Percentiles rank a stretch among this genome's conserved stretches.
Conservation (phyloP, 768 basidiomycete genomes). For the Rhizopogon vesiculosus region DNA sequence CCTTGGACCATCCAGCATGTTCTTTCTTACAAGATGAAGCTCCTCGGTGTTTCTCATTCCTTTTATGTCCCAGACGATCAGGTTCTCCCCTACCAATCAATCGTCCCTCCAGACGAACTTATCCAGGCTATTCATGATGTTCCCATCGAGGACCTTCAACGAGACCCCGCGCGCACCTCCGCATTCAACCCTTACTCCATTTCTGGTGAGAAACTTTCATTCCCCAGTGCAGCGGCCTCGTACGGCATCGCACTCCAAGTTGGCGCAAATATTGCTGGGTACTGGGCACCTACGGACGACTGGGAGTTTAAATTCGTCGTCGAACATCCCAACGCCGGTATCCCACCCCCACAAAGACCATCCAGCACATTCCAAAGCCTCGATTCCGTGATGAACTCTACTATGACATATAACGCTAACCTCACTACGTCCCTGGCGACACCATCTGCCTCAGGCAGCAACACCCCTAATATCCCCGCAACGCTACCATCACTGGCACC, state of each 20-base stretch:
- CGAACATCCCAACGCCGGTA: neutral
- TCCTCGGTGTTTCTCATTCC: slow-evolving; percentile 53
- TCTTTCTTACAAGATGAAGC: slow-evolving; percentile 61
- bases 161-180: slow-evolving; percentile 34
- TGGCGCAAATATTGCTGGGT: slow-evolving; percentile 54
- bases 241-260: slow-evolving; percentile 73
- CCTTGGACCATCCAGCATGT: slow-evolving; percentile 61
- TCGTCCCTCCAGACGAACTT: slow-evolving; percentile 49
- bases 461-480: slow-evolving; percentile 6
- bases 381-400: slow-evolving; percentile 41
- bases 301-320: slow-evolving; percentile 53
- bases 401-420: slow-evolving; percentile 37
- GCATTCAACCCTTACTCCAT: slow-evolving; percentile 44
- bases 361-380: slow-evolving; percentile 25
- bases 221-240: slow-evolving; percentile 53
- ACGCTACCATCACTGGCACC: slow-evolving; percentile 13
- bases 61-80: slow-evolving; percentile 47
- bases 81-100: slow-evolving; percentile 74
- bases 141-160: slow-evolving; percentile 39
- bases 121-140: slow-evolving; percentile 44
- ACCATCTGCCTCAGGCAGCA: slow-evolving; percentile 4
- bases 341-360: slow-evolving; percentile 22
- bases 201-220: slow-evolving; percentile 18
- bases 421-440: slow-evolving; percentile 9
- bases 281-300: slow-evolving; percentile 72